Conservation (phyloP, 352 stramenopile genomes). For the Aphanomyces invadans region DNA sequence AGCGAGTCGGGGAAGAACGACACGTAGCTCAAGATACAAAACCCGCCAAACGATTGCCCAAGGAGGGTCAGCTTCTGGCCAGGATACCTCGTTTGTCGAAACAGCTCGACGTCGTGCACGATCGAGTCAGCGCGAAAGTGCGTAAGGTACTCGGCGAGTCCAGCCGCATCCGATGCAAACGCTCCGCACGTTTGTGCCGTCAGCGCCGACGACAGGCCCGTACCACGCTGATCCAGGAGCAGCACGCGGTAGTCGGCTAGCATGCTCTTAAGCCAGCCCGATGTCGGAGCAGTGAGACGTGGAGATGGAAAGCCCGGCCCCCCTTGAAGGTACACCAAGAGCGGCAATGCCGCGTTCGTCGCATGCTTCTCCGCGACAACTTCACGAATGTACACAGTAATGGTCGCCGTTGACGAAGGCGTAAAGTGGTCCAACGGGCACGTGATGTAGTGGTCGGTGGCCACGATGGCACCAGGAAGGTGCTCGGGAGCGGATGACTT, state of each 20-base stretch:
- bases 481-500: neutral
- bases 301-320: conserved; percentile 31
- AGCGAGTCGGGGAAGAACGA: conserved; percentile 38
- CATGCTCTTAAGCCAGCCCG: conserved; percentile 38
- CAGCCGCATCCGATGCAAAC: neutral
- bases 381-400: conserved; percentile 8
- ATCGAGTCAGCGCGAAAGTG: conserved; percentile 62
- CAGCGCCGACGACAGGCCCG: conserved; percentile 44
- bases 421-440: conserved; percentile 5
- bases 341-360: conserved; percentile 4
- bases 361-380: conserved; percentile 10
- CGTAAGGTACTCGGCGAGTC: conserved; percentile 37
- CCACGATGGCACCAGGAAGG: neutral
- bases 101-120: conserved; percentile 53
- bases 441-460: conserved; percentile 8
- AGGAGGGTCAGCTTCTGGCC: conserved; percentile 27
- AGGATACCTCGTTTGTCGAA: conserved; percentile 41
- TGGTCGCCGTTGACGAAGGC: neutral
- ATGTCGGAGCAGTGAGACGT: conserved; percentile 16
- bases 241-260: conserved; percentile 44
- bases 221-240: conserved; percentile 71
- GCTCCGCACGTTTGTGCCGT: conserved; percentile 36
- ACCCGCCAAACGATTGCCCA: conserved; percentile 66
- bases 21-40: conserved; percentile 63
- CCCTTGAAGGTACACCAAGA: conserved; percentile 52